Evolutionary conservation across 768 basidiomycete genomes (phyloP), one percentile per base, ranked within the genome.

Genomic region (Chlorophyllum brunneum): DNA sequence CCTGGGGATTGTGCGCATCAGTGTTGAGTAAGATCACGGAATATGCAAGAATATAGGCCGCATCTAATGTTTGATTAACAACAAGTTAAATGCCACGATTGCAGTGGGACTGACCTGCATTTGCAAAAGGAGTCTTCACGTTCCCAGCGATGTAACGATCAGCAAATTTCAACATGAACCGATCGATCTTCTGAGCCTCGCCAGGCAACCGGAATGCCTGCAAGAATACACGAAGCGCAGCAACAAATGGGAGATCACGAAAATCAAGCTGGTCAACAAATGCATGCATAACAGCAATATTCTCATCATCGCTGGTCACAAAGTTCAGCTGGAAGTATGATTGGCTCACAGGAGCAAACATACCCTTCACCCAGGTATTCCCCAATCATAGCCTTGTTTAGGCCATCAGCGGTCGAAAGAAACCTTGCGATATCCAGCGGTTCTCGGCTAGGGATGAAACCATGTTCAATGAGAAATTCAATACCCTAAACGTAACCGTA

Each of bases 291-390:
- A 81, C 91, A 0, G 91, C 86, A 47, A 98, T 79, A 61, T 98
- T 92, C 60, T 81, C 78, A 42, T 92, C 89, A 46, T 95, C 92
- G 26, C 95, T 98, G 44, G 59, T 3, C 45, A 49, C 33, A 40
- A 45, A 11, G 9, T 29, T 58, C 20, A 54, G 37, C 43, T 27
- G 26, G 16, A 36, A 26, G 9, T n/a, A 26, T 30, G 42, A 41
- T 31, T 23, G 13, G 30, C 16, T 16, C n/a, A 24, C 23, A 23
- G 6, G 8, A 45, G 16, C 38, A 6, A 8, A 75, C 85, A 65
- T 54, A 98, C 95, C 86, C 94, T 77, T 98, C 97, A 31, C 97
- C 97, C 4, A 99, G 75, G 67, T 97, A 98, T 73, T 99, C 97
- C 54, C 97, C 97, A 55, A 99, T 95, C 85, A 92, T 90, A 7